Base-by-base conservation (phyloP, 768 basidiomycete genomes). In the Thelephora ganbajun region DNA sequence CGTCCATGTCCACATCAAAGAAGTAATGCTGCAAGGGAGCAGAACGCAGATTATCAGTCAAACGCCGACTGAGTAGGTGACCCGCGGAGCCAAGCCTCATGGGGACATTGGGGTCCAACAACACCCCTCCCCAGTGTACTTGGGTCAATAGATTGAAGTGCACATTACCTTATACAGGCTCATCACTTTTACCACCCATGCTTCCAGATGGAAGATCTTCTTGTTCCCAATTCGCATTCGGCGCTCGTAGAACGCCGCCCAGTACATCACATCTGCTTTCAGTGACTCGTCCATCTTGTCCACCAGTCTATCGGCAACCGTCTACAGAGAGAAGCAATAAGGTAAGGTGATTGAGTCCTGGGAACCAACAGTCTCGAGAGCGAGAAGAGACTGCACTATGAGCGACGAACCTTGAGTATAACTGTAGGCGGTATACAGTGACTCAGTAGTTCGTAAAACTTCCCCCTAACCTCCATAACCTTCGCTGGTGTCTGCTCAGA, bases 121-220 rank as follows among this genome's bases (percentile, higher is more conserved):
- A 36, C 26, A 4, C 26, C 26, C 26, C 26, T 9, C 26, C 26
- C 26, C 26, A 30, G 5, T 9, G 9, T 30, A 4, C 26, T 20
- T 18, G 43, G 30, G 7, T 33, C 26, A 5, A 9, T 13, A 45
- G 18, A 50, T n/a, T 16, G 22, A 37, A 16, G 37, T 39, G n/a
- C 18, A 53, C 59, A 33, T 16, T 48, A 86, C 87, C 70, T 92
- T 92, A 56, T 88, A 83, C 49, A 91, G 52, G 57, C 77, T 85
- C 94, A 98, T 97, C 36, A 92, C 77, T 60, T 97, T 96, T 30
- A 96, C 86, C 2, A 93, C 88, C 84, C 90, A 98, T 14, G 94
- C 93, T 58, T 99, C 94, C 37, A 99, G 74, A 59, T 99, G 94
- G 63, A 83, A 98, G 45, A 99, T 97, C 65, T 97, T 84, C 63